Percentiles rank a stretch among this genome's conserved stretches.
phyloP scores from a whole-genome alignment of 805 yeast genomes.

The Soucietia sequanensis region DNA sequence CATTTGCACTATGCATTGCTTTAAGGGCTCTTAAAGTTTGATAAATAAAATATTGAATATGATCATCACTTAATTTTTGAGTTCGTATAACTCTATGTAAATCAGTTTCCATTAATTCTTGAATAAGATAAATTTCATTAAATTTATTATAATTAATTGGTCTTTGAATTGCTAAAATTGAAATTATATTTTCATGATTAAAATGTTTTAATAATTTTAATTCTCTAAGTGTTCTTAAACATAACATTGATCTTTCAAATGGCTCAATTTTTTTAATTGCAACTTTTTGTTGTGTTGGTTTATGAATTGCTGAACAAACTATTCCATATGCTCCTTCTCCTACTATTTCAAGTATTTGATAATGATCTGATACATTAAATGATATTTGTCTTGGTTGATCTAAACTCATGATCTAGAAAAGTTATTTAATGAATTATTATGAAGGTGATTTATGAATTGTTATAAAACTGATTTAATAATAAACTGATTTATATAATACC shows the following conservation, averaged over 20 bases:
- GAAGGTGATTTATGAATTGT: no score
- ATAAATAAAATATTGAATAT: conserved; percentile 88
- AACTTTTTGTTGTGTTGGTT: conserved; percentile 83
- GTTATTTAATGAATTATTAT: no score
- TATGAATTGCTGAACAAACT: conserved; percentile 85
- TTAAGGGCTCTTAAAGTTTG: conserved; percentile 89
- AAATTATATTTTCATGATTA: conserved; percentile 89
- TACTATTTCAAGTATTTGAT: conserved; percentile 77
- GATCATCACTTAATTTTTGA: conserved; percentile 85
- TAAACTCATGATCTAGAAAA: no score
- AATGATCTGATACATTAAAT: conserved; percentile 87
- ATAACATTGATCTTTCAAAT: conserved; percentile 84
- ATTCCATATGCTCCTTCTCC: conserved; percentile 98
- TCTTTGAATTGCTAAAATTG: conserved; percentile 83
- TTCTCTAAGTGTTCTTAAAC: conserved; percentile 86
- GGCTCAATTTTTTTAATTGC: conserved; percentile 95
- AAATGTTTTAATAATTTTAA: conserved; percentile 85
- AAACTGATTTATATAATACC: no score
- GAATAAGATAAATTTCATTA: conserved; percentile 84
- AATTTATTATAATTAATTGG: conserved; percentile 76
- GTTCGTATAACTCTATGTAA: conserved; percentile 77
- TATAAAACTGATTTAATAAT: no score
- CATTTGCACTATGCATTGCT: conserved; percentile 91
- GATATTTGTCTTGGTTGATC: conserved; percentile 31
- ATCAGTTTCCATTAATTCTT: conserved; percentile 88